Conservation (phyloP, 352 stramenopile species). For the Phytopythium litorale region DNA sequence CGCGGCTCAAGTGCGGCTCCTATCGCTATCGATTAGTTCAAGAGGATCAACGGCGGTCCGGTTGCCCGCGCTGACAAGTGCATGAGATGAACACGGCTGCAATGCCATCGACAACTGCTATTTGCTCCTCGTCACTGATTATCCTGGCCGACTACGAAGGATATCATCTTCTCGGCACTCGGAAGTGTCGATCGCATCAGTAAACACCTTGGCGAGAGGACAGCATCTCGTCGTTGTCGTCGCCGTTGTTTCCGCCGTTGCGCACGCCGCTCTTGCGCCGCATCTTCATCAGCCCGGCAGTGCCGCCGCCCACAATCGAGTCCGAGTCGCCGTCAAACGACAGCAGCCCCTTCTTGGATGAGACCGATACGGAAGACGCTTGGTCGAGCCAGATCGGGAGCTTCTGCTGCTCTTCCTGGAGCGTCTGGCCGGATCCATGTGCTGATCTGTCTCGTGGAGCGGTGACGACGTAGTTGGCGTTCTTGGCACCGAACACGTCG, state of each 20-base stretch:
- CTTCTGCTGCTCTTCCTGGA: slow-evolving; percentile 25
- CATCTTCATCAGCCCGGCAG: slow-evolving; percentile 64
- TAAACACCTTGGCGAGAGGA: slow-evolving; percentile 14
- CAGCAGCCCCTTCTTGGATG: slow-evolving; percentile 15
- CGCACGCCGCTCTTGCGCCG: slow-evolving; percentile 49
- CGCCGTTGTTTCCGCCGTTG: slow-evolving; percentile 41
- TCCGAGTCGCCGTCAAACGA: slow-evolving; percentile 32
- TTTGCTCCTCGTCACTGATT: background rate
- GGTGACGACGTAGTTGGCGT: slow-evolving; percentile 25
- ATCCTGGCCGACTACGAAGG: background rate
- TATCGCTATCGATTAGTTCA: slow-evolving; percentile 3
- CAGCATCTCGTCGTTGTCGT: slow-evolving; percentile 13
- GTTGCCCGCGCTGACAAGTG: background rate
- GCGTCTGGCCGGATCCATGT: slow-evolving; percentile 5
- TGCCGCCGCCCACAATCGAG: slow-evolving; percentile 41
- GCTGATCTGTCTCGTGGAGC: slow-evolving; percentile 8
- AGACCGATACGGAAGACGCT: background rate
- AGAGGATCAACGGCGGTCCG: background rate
- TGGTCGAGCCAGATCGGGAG: slow-evolving; percentile 63
- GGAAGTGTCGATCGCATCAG: background rate
- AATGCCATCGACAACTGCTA: background rate
- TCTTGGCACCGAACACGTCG: slow-evolving; percentile 32
- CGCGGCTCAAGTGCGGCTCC: background rate
- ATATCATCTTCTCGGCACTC: background rate
- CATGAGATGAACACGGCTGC: background rate